Evolutionary conservation across 2,329 filamentous ascomycete genomes (phyloP), one percentile per base, ranked within the genome.

Genomic region (Fusarium sp.): DNA sequence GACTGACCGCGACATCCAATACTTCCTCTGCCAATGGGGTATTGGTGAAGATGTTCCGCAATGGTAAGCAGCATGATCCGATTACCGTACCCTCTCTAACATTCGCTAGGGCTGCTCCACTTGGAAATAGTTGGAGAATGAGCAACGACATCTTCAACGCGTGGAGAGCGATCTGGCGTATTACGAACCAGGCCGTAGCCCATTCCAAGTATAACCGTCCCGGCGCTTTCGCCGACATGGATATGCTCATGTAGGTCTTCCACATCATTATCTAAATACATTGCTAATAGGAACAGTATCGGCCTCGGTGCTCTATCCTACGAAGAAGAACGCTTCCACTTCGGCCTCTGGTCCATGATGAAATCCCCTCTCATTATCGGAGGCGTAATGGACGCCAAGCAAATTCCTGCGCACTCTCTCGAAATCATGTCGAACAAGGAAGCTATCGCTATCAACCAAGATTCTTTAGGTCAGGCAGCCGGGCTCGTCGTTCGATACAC

Each of bases 361-460:
- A 87, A 87, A 70, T 85, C 84, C 2, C 84, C 84, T 0, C 78
- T 87, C 9, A 79, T 80, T 6, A 84, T 87, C 24, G 85, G 85
- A 0, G 82, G 80, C 2, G 82, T 80, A 0, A 75, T 85, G 49
- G 80, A 82, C 27, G 74, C 78, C 13, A 72, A 73, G 0, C 59
- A 81, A 5, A 82, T 84, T 0, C 78, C 80, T 2, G 59, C 75
- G 0, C 74, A 76, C 1, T 85, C 84, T 0, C 71, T 86, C 16
- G 76, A 77, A 8, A 78, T 85, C 18, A 74, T 86, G 48, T 79
- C 78, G 2, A 88, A 89, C 75, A 78, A 81, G 27, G 86, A 87
- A 58, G 82, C 87, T 24, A 85, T 90, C 25, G 83, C 83, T 0
- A 85, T 87, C 72, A 89, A 89, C 69, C 87, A 90, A 69, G 88